Conservation (phyloP, 176 grass and related monocot genomes). For the Phyllostachys edulis region DNA sequence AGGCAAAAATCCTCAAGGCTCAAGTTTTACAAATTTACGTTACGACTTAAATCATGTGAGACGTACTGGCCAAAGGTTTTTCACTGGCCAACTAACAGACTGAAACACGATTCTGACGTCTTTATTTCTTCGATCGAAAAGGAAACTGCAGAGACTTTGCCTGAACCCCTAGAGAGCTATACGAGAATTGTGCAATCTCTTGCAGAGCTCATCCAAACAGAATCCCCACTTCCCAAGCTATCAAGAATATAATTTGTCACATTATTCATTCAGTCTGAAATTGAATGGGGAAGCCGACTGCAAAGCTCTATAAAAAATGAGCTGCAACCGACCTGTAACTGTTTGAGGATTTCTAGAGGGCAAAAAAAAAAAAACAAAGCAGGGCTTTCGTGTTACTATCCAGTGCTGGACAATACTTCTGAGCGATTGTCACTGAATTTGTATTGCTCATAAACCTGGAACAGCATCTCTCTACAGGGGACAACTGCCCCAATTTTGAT, state of each 20-base stretch:
- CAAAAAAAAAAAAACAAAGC: background rate
- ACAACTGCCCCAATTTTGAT: constrained; percentile 88
- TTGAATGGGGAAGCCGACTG: background rate
- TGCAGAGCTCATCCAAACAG: background rate
- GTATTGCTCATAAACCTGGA: constrained; percentile 64
- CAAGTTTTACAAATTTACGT: background rate
- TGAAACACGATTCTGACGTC: background rate
- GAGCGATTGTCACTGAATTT: constrained; percentile 41
- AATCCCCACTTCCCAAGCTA: background rate
- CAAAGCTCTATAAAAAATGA: constrained; percentile 43
- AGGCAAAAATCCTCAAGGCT: background rate
- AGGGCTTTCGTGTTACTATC: constrained; percentile 18
- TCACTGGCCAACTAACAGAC: background rate
- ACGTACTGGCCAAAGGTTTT: background rate
- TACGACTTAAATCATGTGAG: background rate
- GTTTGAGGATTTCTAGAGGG: background rate
- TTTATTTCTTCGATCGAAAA: background rate
- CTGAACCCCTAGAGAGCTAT: background rate
- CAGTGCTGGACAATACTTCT: constrained; percentile 46
- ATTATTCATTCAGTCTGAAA: background rate
- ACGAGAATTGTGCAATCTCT: background rate
- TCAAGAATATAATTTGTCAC: background rate
- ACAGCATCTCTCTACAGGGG: constrained; percentile 79
- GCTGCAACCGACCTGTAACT: constrained; percentile 19
- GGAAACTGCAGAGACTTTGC: background rate